Evolutionary conservation across 306 rosid species (phyloP), one percentile per base, ranked within the genome.

Genomic region (Clitoria ternatea): DNA sequence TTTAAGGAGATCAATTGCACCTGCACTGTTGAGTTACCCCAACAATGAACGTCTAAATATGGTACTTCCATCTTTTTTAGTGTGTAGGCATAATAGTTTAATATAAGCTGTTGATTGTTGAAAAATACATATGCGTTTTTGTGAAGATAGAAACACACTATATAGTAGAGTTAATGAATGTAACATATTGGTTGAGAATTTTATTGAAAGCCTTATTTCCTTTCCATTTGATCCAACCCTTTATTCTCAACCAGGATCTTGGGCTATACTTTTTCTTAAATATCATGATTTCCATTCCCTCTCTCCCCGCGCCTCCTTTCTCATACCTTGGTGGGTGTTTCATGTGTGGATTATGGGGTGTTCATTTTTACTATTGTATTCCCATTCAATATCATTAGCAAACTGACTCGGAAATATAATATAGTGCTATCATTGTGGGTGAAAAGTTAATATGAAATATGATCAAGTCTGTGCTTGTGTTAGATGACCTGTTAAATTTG

Each of bases 1-100:
- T 55, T 77, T 92, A 82, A 85, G 88, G 71, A 80, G 91, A 66
- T 89, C 96, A 22, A 81, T 89, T 77, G 86, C 92, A 61, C 81
- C 86, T 54, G 84, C 88, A 33, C 77, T 92, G 69, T 67, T 74
- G 61, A 80, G 84, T 78, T 87, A 87, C 86, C 90, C 90, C 6
- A 89, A 85, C 76, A 78, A 90, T 66, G 86, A 89, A 66, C 85
- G 98, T 64, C 80, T 92, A 61, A 83, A 84, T 76, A 76, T 14
- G 96, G 98, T 92, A 87, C 70, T 80, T 68, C 49, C 63, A 45
- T 62, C 52, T 2, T 50, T 64, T 15, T 65, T 17, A 19, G 42
- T 76, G 30, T 3, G 55, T 15, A 17, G 55, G 63, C 73, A 30
- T 33, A 20, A 50, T 43, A 19, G 37, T 59, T 73, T 13, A 29